Percentiles rank a stretch among this genome's conserved stretches.
These are phyloP conservation scores for Penicillium sclerotigenum DNA, from an alignment of 2,329 filamentous ascomycete genomes.

Conservation along the genomic window DNA sequence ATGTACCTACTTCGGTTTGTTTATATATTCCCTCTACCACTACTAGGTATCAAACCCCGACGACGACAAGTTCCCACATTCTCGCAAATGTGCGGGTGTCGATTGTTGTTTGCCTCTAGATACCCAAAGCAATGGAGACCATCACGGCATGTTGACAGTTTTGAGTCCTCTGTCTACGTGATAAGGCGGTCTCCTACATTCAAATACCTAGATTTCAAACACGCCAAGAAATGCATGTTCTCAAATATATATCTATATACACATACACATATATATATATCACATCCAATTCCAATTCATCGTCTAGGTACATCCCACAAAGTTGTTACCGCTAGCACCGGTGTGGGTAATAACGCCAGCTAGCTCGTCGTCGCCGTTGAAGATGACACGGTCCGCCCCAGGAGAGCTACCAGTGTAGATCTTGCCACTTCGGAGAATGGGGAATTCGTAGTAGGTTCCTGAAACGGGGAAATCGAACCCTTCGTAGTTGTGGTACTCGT, in stretches of 20 bases:
- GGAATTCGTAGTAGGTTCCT: conserved; percentile 64
- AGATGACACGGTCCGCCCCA: conserved; percentile 64
- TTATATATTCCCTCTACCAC: background rate
- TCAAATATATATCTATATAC: background rate
- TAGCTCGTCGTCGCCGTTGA: conserved; percentile 55
- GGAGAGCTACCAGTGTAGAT: conserved; percentile 60
- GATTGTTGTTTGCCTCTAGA: conserved; percentile 22
- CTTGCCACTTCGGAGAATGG: conserved; percentile 49
- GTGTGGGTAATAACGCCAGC: conserved; percentile 69
- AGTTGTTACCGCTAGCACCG: conserved; percentile 65
- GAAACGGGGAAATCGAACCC: conserved; percentile 58
- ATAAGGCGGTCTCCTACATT: conserved; percentile 21
- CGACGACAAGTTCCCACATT: conserved; percentile 22
- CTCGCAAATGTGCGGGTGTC: conserved; percentile 21
- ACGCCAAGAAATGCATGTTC: background rate
- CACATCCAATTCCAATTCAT: conserved; percentile 31
- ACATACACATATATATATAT: conserved; percentile 28
- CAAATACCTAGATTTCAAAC: background rate
- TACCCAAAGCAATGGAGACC: conserved; percentile 17
- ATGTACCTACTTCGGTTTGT: background rate
- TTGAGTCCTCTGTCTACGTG: conserved; percentile 17
- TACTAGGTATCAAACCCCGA: conserved; percentile 18
- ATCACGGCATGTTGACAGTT: conserved; percentile 18
- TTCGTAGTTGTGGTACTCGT: conserved; percentile 61
- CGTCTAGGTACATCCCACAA: conserved; percentile 56